Conservation (phyloP, 2,329 filamentous ascomycete species). For the Ascochyta fabae region DNA sequence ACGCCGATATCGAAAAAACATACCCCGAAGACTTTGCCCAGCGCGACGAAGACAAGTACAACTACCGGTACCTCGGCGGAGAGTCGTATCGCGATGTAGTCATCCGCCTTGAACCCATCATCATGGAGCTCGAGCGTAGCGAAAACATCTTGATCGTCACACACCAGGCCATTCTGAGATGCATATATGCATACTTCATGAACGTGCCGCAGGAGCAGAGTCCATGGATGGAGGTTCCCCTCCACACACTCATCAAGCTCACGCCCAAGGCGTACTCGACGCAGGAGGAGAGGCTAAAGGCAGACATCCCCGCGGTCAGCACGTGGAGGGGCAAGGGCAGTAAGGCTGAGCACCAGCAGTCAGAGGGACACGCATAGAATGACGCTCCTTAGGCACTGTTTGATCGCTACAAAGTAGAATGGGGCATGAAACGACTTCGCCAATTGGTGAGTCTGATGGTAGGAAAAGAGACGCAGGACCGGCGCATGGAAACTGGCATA, state of each 20-base stretch:
- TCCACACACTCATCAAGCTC: conserved; percentile 95
- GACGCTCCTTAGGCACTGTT: conserved; percentile 16
- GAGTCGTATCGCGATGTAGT: conserved; percentile 97
- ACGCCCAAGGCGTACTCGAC: conserved; percentile 95
- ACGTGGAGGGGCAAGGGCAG: conserved; percentile 96
- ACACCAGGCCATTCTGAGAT: conserved; percentile 93
- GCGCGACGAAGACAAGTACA: conserved; percentile 98
- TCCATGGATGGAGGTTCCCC: conserved; percentile 97
- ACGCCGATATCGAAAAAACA: conserved; percentile 87
- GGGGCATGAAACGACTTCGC: conserved; percentile 1
- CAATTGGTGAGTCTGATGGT: background rate
- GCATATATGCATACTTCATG: conserved; percentile 99
- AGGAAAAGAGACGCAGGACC: conserved; percentile 2
- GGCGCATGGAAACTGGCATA: conserved; percentile 10
- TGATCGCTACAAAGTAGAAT: conserved; percentile 2
- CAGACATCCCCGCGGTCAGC: conserved; percentile 92
- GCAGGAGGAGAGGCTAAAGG: conserved; percentile 84
- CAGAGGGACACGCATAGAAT: conserved; percentile 25
- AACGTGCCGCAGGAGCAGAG: conserved; percentile 91
- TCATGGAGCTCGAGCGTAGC: conserved; percentile 96
- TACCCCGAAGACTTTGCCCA: conserved; percentile 96
- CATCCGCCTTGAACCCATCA: conserved; percentile 96
- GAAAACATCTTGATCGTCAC: conserved; percentile 98
- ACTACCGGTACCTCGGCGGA: conserved; percentile 96
- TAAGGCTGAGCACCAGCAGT: conserved; percentile 80